Evolutionary conservation across 1,284 basidiomycete species (phyloP), one percentile per base, ranked within the genome.

Genomic region (Marasmius tenuissimus): DNA sequence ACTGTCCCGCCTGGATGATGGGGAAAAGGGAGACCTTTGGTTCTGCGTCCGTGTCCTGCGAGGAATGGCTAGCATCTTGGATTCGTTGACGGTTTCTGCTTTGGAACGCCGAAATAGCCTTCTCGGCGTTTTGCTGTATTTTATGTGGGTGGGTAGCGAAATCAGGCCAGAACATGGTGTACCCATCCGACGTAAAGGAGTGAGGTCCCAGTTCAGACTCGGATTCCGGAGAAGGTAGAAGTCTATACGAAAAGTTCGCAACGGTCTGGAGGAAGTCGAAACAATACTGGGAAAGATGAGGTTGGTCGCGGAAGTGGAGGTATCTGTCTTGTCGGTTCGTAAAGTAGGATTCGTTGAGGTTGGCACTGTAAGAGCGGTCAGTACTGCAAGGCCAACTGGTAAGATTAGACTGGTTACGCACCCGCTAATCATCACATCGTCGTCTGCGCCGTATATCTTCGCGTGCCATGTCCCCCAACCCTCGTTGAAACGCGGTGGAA

Each of bases 401-500:
- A 58, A 57, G 54, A 57, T 20, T 48, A 51, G 61, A 51, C 54
- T 58, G 54, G 55, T 45, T 48, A 79, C 92, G 77, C 71, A 96
- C 96, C 97, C 97, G 69, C 88, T 94, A 65, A 99, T 89, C 72
- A 99, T 86, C 42, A 99, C 84, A 61, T 95, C 88, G 71, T 98
- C 89, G 71, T 99, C 97, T 0, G 86, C 90, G 16, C 94, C 94
- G 71, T 99, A 99, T 62, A 97, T 86, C 76, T 99, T 99, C 22
- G 96, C 92, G 73, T 99, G 97, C 93, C 97, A 98, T 3, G 97
- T 92, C 0, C 97, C 97, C 91, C 94, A 98, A 0, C 96, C 97
- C 77, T 99, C 97, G 70, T 98, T 96, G 75, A 96, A 97, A 50
- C 97, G 82, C 56, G 93, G 91, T 1, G 97, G 97, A 1, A 98